Evolutionary conservation across 192 early-diverging fungal genomes (phyloP), one percentile per base, ranked within the genome.

Genomic region (Linnemannia schmuckeri): DNA sequence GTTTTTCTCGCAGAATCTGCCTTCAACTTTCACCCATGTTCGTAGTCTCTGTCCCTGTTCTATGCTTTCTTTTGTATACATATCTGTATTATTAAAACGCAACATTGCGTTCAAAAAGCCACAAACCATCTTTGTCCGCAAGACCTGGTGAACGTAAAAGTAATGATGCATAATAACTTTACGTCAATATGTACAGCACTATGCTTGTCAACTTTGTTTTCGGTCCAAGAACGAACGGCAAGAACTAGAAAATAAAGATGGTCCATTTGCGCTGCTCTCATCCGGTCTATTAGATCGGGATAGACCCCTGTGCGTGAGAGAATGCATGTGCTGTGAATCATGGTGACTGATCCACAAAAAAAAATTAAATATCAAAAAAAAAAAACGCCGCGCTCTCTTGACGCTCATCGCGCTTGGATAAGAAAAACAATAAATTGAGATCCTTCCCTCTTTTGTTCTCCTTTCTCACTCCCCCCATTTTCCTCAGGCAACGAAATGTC

Each of bases 21-120:
- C 49, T 22, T 24, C 13, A 66, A 9, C 27, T 33, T 33, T 30
- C 10, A 33, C 55, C 27, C n/a, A 8, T 18, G 22, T 27, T 55
- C 38, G 54, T 38, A 13, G 49, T 22, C 24, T 13, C 6, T 41
- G 0, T 41, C 27, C 30, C 27, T n/a, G 6, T 7, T 46, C 24
- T 41, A 41, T 71, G 40, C 70, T 30, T 73, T 46, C 46, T 20
- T 73, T 72, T 41, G 44, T 73, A 44, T 41, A 5, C 46, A 73
- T 47, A 71, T 41, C 18, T 41, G 70, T 71, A 66, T 13, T 33
- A 66, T 66, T 66, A 66, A 66, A 66, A 12, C 12, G 24, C 10
- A 33, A 66, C 17, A 66, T 15, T 35, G 30, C 61, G 30, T 15
- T 66, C 12, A 66, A 35, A 33, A 33, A 66, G 37, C 61, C 2